phyloP scores from a whole-genome alignment of 257 asterid genomes.

The Capsicum pubescens region DNA sequence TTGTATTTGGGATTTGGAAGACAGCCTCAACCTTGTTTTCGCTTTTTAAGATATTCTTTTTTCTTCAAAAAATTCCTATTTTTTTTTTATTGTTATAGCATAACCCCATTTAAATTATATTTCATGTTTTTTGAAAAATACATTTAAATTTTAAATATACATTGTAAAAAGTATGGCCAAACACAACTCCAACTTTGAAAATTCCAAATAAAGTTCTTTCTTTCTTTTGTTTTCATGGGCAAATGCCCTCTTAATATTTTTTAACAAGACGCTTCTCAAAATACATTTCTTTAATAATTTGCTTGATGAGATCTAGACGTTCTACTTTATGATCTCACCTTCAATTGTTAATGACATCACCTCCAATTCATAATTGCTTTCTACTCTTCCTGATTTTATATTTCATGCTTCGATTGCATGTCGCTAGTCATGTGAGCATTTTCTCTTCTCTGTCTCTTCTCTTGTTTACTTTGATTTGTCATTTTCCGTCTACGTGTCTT shows the following conservation, averaged over 20 bases:
- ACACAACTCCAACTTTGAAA: no score
- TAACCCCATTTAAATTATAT: no score
- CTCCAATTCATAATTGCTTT: conserved; percentile 6
- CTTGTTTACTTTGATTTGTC: background rate
- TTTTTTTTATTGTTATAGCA: no score
- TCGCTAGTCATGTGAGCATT: background rate
- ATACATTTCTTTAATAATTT: background rate
- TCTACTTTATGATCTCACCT: conserved; percentile 12
- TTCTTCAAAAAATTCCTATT: no score
- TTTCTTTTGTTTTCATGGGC: no score
- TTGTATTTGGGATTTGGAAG: no score
- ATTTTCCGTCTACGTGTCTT: background rate
- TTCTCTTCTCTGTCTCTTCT: background rate
- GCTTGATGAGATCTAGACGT: background rate
- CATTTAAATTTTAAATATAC: no score
- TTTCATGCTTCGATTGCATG: background rate
- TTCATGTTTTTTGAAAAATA: no score
- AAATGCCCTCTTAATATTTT: background rate
- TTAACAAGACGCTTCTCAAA: background rate
- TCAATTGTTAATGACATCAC: background rate
- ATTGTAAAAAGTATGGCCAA: no score
- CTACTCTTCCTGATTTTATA: background rate
- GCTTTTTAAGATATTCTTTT: no score
- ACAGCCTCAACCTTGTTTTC: no score
- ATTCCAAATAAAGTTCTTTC: no score